phyloP scores from a whole-genome alignment of 352 stramenopile genomes.

The Globisporangium solare region DNA sequence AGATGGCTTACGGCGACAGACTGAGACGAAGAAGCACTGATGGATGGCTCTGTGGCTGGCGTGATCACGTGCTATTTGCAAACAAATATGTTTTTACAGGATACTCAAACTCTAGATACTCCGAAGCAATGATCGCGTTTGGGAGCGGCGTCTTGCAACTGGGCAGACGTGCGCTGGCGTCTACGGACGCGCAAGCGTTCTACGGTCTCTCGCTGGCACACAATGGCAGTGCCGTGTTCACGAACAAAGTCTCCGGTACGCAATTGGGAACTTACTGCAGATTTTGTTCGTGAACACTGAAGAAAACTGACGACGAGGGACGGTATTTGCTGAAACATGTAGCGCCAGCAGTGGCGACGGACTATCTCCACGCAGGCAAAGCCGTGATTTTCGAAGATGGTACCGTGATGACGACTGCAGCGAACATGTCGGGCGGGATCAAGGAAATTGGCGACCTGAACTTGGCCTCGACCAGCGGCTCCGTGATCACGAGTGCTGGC shows the following conservation, averaged over 20 bases:
- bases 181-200: conserved; percentile 51
- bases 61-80: not conserved
- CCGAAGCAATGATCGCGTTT: conserved; percentile 70
- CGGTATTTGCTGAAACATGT: not conserved
- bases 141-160: conserved; percentile 54
- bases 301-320: not conserved
- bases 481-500: conserved; percentile 56
- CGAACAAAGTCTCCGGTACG: conserved; percentile 58
- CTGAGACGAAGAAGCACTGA: not conserved
- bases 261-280: too few species aligned
- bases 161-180: conserved; percentile 42
- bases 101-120: conserved; percentile 69
- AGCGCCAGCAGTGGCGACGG: conserved; percentile 58
- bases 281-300: not conserved
- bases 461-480: conserved; percentile 60
- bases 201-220: conserved; percentile 64
- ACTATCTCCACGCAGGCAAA: conserved; percentile 60
- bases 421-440: conserved; percentile 71
- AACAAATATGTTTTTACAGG: conserved; percentile 25
- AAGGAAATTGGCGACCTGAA: conserved; percentile 74
- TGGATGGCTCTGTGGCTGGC: not conserved
- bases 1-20: too few species aligned
- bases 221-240: conserved; percentile 67
- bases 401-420: conserved; percentile 75
- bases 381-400: conserved; percentile 71